These are phyloP conservation scores for Xanthoconium separans DNA, from an alignment of 1,284 basidiomycete species.

Conservation along the genomic window DNA sequence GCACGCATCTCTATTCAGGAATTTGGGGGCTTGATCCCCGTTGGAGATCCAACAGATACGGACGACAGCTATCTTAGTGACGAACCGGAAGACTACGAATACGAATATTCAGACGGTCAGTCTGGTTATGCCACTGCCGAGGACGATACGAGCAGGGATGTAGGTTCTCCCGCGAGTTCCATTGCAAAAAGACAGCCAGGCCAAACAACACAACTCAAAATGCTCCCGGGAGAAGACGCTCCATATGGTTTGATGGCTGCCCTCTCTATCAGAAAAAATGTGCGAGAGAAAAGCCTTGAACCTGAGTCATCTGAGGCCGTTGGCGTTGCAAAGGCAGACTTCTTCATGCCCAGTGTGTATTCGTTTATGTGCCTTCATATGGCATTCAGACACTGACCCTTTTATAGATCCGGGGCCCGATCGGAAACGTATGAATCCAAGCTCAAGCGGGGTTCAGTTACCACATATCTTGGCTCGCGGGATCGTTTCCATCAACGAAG, in stretches of 20 bases:
- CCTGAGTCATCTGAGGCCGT: slow-evolving; percentile 45
- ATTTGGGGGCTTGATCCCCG: slow-evolving; percentile 62
- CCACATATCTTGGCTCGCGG: slow-evolving; percentile 72
- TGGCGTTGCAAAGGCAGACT: slow-evolving; percentile 63
- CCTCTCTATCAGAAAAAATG: slow-evolving; percentile 49
- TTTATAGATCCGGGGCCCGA: slow-evolving; percentile 46
- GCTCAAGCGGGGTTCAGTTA: slow-evolving; percentile 43
- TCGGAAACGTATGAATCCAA: slow-evolving; percentile 31
- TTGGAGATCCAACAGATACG: slow-evolving; percentile 40
- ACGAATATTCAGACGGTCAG: slow-evolving; percentile 34
- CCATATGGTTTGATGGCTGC: slow-evolving; percentile 73
- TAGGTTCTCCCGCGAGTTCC: slow-evolving; percentile 27
- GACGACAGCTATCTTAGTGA: slow-evolving; percentile 35
- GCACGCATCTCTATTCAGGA: slow-evolving; percentile 65
- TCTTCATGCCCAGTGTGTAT: slow-evolving; percentile 63
- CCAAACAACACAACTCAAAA: slow-evolving; percentile 42
- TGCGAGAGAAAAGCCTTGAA: slow-evolving; percentile 44
- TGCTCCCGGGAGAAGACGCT: slow-evolving; percentile 56
- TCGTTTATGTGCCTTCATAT: not conserved
- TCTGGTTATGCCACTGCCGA: slow-evolving; percentile 38
- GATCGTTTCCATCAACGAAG: slow-evolving; percentile 69
- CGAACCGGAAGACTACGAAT: slow-evolving; percentile 20
- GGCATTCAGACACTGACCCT: not conserved
- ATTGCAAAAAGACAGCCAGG: slow-evolving; percentile 28
- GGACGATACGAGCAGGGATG: slow-evolving; percentile 21